Evolutionary conservation across 306 rosid species (phyloP).

Genomic region (Medicago truncatula): MtrunA17r5.0-ANR NC_053048.1:52533501-52534000

Average conservation of each 20-base stretch:
- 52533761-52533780: conserved; percentile 58
- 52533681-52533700: not conserved
- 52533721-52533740: conserved; percentile 62
- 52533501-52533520: conserved; percentile 57
- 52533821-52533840: not conserved
- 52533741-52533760: conserved; percentile 66
- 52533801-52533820: conserved; percentile 34
- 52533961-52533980: conserved; percentile 59
- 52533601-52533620: not conserved
- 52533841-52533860: not conserved
- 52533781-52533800: conserved; percentile 60
- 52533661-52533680: conserved; percentile 29
- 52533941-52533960: conserved; percentile 64
- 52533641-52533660: conserved; percentile 12
- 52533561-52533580: conserved; percentile 17
- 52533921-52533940: conserved; percentile 57
- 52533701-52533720: conserved; percentile 66
- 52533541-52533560: conserved; percentile 32
- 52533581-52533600: conserved; percentile 12
- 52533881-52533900: conserved; percentile 54
- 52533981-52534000: conserved; percentile 62
- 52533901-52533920: conserved; percentile 51
- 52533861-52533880: conserved; percentile 49
- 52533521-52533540: conserved; percentile 52
- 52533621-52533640: conserved; percentile 14